These are phyloP conservation scores for Xanthoparmelia taractica DNA, from an alignment of 495 filamentous ascomycete species.

Conservation along the genomic window DNA sequence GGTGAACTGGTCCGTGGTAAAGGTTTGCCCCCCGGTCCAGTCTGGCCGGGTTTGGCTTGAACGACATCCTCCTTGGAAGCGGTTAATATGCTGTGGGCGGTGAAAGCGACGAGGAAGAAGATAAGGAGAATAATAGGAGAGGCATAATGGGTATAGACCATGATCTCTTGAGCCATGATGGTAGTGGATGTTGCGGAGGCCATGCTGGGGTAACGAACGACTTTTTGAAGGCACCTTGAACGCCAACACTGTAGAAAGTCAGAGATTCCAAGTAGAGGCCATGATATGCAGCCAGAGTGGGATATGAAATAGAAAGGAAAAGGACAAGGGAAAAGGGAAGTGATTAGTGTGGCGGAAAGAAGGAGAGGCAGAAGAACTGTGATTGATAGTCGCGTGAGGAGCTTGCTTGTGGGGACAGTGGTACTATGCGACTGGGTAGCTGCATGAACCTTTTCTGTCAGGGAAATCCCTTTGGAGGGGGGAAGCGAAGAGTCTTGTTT, in stretches of 20 bases:
- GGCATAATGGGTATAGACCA: constrained; percentile 48
- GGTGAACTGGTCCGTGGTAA: constrained; percentile 48
- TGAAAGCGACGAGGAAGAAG: constrained; percentile 60
- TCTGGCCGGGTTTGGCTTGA: constrained; percentile 28
- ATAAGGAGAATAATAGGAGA: constrained; percentile 61
- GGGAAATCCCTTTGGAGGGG: constrained; percentile 1
- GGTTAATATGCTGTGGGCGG: constrained; percentile 51
- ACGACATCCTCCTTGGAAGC: constrained; percentile 33
- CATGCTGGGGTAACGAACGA: constrained; percentile 3
- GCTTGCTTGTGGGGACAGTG: background rate
- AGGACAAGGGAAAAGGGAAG: background rate
- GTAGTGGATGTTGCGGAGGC: background rate
- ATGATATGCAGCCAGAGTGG: background rate
- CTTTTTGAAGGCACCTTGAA: background rate
- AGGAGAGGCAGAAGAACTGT: too few relatives aligned
- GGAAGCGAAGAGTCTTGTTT: background rate
- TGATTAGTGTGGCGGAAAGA: background rate
- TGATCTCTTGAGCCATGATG: constrained; percentile 36
- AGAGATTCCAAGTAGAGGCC: constrained; percentile 1
- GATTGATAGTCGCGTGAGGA: constrained; percentile 19
- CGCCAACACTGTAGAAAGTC: background rate
- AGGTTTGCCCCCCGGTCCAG: constrained; percentile 74
- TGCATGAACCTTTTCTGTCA: background rate
- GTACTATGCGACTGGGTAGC: background rate
- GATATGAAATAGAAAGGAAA: background rate